These are phyloP conservation scores for Endotrypanum monterogeii DNA, from an alignment of 208 protist genomes.

Conservation along the genomic window DNA sequence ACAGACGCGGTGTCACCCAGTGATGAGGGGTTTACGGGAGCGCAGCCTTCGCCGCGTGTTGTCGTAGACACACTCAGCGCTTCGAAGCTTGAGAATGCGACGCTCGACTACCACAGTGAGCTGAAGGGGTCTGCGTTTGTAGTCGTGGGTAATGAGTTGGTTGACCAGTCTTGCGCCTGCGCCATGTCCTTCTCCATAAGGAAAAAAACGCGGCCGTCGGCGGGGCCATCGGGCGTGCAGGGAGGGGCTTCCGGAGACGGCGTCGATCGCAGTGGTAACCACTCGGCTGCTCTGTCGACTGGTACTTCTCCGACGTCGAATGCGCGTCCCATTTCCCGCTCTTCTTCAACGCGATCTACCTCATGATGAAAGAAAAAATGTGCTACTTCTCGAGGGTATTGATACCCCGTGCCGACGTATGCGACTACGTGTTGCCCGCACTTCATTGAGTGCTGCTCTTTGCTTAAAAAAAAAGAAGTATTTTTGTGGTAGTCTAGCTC, in stretches of 20 bases:
- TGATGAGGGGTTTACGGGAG: constrained; percentile 25
- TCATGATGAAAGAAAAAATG: background rate
- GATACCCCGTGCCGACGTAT: no score
- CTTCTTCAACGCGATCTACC: constrained; percentile 7
- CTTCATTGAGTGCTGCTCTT: no score
- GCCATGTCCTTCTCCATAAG: constrained; percentile 90
- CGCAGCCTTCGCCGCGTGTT: constrained; percentile 45
- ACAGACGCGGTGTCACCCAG: constrained; percentile 40
- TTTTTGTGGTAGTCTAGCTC: no score
- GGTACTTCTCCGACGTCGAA: constrained; percentile 4
- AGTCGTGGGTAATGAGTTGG: constrained; percentile 87
- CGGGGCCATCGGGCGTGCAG: background rate
- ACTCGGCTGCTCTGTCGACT: background rate
- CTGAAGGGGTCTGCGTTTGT: constrained; percentile 90
- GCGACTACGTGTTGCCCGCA: no score
- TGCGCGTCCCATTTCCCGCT: constrained; percentile 34
- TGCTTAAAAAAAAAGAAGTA: no score
- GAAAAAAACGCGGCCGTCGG: constrained; percentile 35
- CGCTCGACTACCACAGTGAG: constrained; percentile 89
- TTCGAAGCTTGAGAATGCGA: constrained; percentile 69
- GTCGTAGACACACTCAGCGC: constrained; percentile 79
- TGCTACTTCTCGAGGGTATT: no score
- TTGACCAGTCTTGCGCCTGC: constrained; percentile 89
- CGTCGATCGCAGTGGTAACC: background rate
- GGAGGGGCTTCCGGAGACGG: background rate